A percentile compares a stretch with the other conserved stretches of the same genome.
Conservation (phyloP, 805 yeast species). For the Metschnikowia santaceciliae region DNA sequence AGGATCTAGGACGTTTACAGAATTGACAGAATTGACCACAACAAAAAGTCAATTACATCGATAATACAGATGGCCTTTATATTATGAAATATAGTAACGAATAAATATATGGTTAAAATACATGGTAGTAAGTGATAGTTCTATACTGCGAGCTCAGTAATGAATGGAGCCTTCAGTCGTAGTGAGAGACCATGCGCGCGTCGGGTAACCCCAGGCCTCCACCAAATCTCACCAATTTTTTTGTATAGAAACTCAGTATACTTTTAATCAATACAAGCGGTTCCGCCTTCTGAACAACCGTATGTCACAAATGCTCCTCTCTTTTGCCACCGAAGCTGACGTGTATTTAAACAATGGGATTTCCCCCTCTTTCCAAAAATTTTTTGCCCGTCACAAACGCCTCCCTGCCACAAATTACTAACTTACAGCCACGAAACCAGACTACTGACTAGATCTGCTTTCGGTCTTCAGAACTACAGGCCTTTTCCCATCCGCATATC, state of each 20-base stretch:
- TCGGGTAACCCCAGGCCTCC: slow-evolving; percentile 15
- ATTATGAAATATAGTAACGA: neutral
- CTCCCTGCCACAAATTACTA: neutral
- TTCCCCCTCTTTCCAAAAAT: neutral
- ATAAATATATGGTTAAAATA: neutral
- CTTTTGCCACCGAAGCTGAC: neutral
- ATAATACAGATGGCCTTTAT: no score
- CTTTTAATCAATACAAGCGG: slow-evolving; percentile 7
- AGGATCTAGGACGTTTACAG: neutral
- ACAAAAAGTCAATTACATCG: neutral
- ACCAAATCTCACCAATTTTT: slow-evolving; percentile 13
- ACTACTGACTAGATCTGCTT: slow-evolving; percentile 41
- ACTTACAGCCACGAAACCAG: slow-evolving; percentile 17
- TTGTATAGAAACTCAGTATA: slow-evolving; percentile 3
- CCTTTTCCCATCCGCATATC: slow-evolving; percentile 2
- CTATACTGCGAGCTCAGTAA: neutral
- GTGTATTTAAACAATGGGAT: neutral
- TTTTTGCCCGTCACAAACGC: neutral
- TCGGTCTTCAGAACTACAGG: slow-evolving; percentile 7
- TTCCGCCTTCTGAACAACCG: slow-evolving; percentile 4
- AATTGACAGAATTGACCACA: neutral
- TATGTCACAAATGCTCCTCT: neutral
- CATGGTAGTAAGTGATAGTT: neutral
- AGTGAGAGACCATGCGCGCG: slow-evolving; percentile 1
- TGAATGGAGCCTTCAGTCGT: neutral